Evolutionary conservation across 129 eudicot genomes (phyloP), one percentile per base, ranked within the genome.

Genomic region (Smallanthus sonchifolius): DNA sequence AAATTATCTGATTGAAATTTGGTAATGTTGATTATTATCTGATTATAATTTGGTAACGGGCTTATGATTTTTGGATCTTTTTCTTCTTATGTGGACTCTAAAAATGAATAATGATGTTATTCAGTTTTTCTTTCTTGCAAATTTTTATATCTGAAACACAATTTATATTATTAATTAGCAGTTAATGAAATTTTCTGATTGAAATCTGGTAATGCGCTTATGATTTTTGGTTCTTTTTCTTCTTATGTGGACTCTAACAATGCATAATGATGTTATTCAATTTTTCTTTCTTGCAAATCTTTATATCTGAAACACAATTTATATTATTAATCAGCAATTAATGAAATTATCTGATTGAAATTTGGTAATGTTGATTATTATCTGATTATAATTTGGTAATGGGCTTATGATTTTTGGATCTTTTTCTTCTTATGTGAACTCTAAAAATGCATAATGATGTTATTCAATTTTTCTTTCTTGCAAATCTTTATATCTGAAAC

Each of bases 351-450:
- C n/a, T n/a, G n/a, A n/a, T n/a, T n/a, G n/a, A n/a, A n/a, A n/a
- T n/a, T n/a, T n/a, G n/a, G n/a, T n/a, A n/a, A n/a, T n/a, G n/a
- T n/a, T n/a, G n/a, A n/a, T n/a, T n/a, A n/a, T n/a, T n/a, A 40
- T 40, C n/a, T 40, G 45, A 40, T 40, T 40, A 2, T 65, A 20
- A 65, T 52, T 38, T 51, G 19, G 54, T 51, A 51, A 34, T 35
- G 63, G 43, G 42, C 16, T 17, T 47, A 17, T 49, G n/a, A 59
- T 14, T 30, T 73, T 24, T 67, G 17, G 5, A 42, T 32, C 55
- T 43, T 67, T 73, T 43, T 73, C 69, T 42, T 73, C 19, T 73
- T 36, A 75, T 19, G 2, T 10, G 19, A 54, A 8, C 47, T 64
- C 17, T 13, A 37, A 64, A 10, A 24, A 13, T 13, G 38, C 14